These are phyloP conservation scores for Elongisporangium senticosum DNA, from an alignment of 352 stramenopile genomes.

Conservation along the genomic window DNA sequence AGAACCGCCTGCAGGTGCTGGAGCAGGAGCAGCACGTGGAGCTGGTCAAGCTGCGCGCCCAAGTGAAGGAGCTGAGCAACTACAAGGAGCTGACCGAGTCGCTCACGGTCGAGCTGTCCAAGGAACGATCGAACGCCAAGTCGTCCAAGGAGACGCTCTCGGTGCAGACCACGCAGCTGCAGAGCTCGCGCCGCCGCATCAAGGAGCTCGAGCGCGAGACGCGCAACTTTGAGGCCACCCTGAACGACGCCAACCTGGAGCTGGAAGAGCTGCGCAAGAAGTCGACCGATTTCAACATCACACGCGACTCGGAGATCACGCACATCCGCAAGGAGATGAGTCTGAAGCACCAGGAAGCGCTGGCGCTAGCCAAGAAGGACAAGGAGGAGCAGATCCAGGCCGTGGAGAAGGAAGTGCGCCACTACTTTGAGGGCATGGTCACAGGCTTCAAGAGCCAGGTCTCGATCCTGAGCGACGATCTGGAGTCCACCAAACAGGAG, in stretches of 20 bases:
- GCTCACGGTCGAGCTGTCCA: constrained; percentile 40
- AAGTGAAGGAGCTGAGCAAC: constrained; percentile 65
- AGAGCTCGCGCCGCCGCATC: constrained; percentile 50
- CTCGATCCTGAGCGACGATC: constrained; percentile 47
- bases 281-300: constrained; percentile 63
- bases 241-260: constrained; percentile 61
- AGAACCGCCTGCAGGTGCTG: constrained; percentile 59
- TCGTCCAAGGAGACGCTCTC: constrained; percentile 78
- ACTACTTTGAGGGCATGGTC: constrained; percentile 61
- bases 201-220: constrained; percentile 74
- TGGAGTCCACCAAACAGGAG: constrained; percentile 69
- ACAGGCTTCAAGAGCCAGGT: constrained; percentile 51
- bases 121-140: constrained; percentile 55
- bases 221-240: constrained; percentile 29
- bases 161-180: constrained; percentile 59
- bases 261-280: constrained; percentile 73
- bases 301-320: constrained; percentile 60
- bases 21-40: constrained; percentile 79
- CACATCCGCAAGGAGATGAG: constrained; percentile 75
- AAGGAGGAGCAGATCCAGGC: constrained; percentile 59
- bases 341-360: constrained; percentile 62
- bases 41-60: constrained; percentile 62
- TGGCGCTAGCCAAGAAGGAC: constrained; percentile 76
- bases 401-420: constrained; percentile 72
- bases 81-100: constrained; percentile 48